Evolutionary conservation across 352 stramenopile genomes (phyloP), one percentile per base, ranked within the genome.

Genomic region (Pythium brassicae): DNA sequence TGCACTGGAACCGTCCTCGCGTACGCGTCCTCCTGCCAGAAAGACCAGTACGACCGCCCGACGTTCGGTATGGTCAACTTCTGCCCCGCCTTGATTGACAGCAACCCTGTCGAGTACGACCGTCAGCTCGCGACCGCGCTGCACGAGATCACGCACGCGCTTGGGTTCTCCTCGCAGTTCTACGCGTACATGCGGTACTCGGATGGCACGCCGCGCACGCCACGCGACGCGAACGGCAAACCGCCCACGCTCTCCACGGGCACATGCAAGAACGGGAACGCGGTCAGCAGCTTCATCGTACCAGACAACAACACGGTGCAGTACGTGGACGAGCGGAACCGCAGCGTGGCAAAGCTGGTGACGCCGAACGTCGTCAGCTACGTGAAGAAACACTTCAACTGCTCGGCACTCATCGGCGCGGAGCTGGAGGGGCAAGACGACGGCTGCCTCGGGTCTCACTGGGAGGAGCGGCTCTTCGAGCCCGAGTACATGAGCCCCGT

Each of bases 21-120:
- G 11, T 95, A 92, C 59, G 83, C 86, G 0, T 76, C 76, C 0
- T 87, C 83, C 0, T 95, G 86, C 55, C 86, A 92, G 56, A 90
- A 89, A 44, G 83, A 95, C 57, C 82, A 94, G 50, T 90, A 78
- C 54, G 86, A 95, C 55, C 79, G 82, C 5, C 83, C 82, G 11
- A 93, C 78, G 15, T 91, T 94, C 54, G 83, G 86, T 0, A 92
- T 92, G 80, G 66, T 69, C 8, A 94, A 95, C 63, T 92, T 94
- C 47, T 95, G 86, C 44, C 83, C 86, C 3, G 61, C 53, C 0
- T 72, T 89, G 50, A 78, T 94, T 47, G 78, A 83, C 27, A 76
- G 65, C 4, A 71, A 80, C 19, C 53, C 66, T 17, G 59, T 71
- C 50, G 65, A 78, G 59, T 91, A 89, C 63, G 63, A 85, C 40